Base-by-base conservation (phyloP, 257 asterid species). In the Ilex aquifolium region DNA sequence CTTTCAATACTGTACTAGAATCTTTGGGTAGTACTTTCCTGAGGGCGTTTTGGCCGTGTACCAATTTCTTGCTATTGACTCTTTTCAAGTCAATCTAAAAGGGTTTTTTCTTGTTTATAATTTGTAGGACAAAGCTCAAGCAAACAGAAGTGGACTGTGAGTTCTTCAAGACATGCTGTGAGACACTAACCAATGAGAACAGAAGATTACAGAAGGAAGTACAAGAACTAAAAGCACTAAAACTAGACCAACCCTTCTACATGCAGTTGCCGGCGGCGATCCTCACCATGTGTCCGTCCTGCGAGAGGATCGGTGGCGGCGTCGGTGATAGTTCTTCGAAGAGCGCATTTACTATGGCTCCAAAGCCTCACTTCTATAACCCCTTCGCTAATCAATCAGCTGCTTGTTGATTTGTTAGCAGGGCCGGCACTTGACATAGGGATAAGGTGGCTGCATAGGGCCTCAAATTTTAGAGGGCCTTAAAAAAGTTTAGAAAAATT, bases 91-190 rank as follows among this genome's bases (percentile, higher is more conserved):
- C 7, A 36, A 36, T 66, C 51, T 30, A 39, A 36, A 27, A 13
- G 58, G 46, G 13, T 2, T 30, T 46, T 17, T 69, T 57, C 11
- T 16, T 31, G 8, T 17, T 11, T 4, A 36, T 36, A 36, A 4
- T 36, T 11, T 15, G 36, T 82, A 91, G 98, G 82, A 88, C 96
- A 10, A 92, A 92, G 88, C 95, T 92, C 58, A 92, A 92, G 83
- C 98, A 92, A 65, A 92, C 98, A 4, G 98, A 92, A 66, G 92
- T 86, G 10, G 98, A 92, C 81, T 92, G 95, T 56, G 98, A 88
- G 31, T 85, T 83, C 78, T 29, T 92, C 80, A 92, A 88, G 77
- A 92, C 88, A 77, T 92, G 89, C 69, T 92, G 98, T 51, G 97
- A 88, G 61, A 75, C 95, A 3, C 63, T 92, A 57, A 92, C 97